Conservation (phyloP, 2,329 filamentous ascomycete genomes). For the Rhytidhysteron rufulum region DNA sequence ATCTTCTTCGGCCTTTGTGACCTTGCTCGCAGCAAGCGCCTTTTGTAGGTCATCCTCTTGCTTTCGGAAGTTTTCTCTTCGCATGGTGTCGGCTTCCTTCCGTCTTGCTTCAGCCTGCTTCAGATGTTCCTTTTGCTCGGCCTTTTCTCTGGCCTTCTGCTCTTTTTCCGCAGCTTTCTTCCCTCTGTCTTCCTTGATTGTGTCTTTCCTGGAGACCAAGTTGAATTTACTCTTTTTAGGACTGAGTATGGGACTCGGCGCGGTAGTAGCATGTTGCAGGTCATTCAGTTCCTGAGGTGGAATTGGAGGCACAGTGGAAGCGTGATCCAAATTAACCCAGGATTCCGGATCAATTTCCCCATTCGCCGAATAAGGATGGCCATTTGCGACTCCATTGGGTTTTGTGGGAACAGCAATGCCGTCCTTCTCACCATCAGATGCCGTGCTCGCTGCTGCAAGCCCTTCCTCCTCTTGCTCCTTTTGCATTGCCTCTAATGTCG, state of each 20-base stretch:
- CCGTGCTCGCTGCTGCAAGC: constrained; percentile 36
- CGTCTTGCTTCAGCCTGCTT: constrained; percentile 43
- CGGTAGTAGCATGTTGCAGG: constrained; percentile 28
- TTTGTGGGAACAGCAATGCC: constrained; percentile 53
- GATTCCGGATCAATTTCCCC: constrained; percentile 42
- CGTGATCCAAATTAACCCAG: constrained; percentile 61
- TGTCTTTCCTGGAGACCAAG: constrained; percentile 51
- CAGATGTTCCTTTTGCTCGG: constrained; percentile 53
- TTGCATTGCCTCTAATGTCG: constrained; percentile 62
- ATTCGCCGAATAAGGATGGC: constrained; percentile 34
- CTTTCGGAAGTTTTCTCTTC: constrained; percentile 55
- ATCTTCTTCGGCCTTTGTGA: constrained; percentile 51
- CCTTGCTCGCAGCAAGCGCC: constrained; percentile 64
- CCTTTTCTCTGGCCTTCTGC: constrained; percentile 57
- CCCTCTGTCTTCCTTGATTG: constrained; percentile 59
- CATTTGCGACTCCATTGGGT: constrained; percentile 43
- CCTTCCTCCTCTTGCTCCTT: constrained; percentile 83
- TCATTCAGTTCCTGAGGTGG: constrained; percentile 31
- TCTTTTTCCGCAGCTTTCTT: constrained; percentile 59
- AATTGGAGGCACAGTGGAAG: constrained; percentile 55
- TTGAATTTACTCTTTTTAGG: constrained; percentile 31
- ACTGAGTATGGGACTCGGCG: constrained; percentile 25
- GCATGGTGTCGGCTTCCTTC: constrained; percentile 47
- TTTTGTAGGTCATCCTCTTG: constrained; percentile 61
- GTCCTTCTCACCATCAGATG: constrained; percentile 50